Base-by-base conservation (phyloP, 768 basidiomycete genomes). In the Agrocybe praecox region DNA sequence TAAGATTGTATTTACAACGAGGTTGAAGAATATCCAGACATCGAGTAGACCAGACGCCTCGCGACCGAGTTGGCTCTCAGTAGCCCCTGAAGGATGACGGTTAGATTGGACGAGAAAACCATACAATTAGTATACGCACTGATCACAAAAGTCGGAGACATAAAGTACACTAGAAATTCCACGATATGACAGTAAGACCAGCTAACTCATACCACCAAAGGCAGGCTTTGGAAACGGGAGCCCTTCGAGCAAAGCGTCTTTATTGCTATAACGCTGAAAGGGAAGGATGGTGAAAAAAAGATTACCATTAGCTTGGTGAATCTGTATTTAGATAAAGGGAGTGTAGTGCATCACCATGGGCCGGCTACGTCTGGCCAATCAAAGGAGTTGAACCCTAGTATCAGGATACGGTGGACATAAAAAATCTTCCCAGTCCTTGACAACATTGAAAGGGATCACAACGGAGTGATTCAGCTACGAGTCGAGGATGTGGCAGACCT, bases 1-100 rank as follows among this genome's bases (percentile, higher is more conserved):
- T 15, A 80, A 63, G 49, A 81, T 66, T 50, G 76, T 77, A 67
- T 81, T 76, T 52, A 74, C 71, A 59, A 81, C 66, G 24, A 82
- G 72, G 51, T 80, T 76, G 61, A 80, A 74, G 62, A 74, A 75
- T 21, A 79, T 74, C 74, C 75, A 82, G 29, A 72, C 59, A 24
- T 71, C 62, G 24, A 80, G 66, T 48, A 75, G 65, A 19, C 66
- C 55, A 26, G 62, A 59, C 23, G 67, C 70, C 46, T 52, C 56
- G 56, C 34, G 43, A 45, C 48, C 48, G 10, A 43, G 24, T 49
- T 50, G 18, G 12, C 43, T 22, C 21, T 42, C 42, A n/a, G 43
- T 49, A 21, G 55, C 43, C 43, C 26, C 43, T 56, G 29, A 15
- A 43, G 21, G 33, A 32, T 40, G 36, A 40, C 14, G n/a, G 36